Conservation (phyloP, 1,284 basidiomycete genomes). For the Neonothopanus nambi region DNA sequence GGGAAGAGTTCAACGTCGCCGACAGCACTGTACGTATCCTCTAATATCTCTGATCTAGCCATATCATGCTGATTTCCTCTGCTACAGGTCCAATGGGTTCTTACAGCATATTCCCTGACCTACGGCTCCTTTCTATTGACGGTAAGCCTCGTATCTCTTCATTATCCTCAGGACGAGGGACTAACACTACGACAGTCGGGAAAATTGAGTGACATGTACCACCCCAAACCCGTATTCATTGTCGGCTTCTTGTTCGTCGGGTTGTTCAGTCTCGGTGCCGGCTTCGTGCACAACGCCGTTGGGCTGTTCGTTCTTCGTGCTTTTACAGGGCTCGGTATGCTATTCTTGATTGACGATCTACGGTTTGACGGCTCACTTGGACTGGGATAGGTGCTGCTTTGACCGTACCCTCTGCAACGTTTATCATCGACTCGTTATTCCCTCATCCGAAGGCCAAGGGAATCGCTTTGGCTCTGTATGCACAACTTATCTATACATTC, state of each 20-base stretch:
- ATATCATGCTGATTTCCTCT: slow-evolving; percentile 6
- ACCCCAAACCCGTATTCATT: slow-evolving; percentile 6
- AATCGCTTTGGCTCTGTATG: neutral
- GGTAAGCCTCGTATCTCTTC: neutral
- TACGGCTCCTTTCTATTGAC: neutral
- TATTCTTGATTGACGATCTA: neutral
- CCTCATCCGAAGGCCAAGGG: neutral
- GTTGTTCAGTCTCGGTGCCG: neutral
- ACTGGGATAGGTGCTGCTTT: neutral
- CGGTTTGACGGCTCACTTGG: no score
- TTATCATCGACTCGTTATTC: neutral
- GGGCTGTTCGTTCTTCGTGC: slow-evolving; percentile 1
- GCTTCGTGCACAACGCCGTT: neutral
- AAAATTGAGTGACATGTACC: neutral
- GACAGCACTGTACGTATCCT: no score
- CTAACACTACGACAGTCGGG: neutral
- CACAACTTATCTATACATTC: neutral
- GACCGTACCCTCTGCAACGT: slow-evolving; percentile 3
- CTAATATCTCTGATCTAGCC: no score
- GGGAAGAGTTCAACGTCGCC: no score
- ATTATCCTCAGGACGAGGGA: neutral
- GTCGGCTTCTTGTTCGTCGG: slow-evolving; percentile 1
- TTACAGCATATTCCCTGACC: slow-evolving; percentile 1
- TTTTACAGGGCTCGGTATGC: neutral
- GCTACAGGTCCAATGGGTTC: slow-evolving; percentile 4